Base-by-base conservation (phyloP, 2,329 filamentous ascomycete genomes). In the Sclerotinia borealis region DNA sequence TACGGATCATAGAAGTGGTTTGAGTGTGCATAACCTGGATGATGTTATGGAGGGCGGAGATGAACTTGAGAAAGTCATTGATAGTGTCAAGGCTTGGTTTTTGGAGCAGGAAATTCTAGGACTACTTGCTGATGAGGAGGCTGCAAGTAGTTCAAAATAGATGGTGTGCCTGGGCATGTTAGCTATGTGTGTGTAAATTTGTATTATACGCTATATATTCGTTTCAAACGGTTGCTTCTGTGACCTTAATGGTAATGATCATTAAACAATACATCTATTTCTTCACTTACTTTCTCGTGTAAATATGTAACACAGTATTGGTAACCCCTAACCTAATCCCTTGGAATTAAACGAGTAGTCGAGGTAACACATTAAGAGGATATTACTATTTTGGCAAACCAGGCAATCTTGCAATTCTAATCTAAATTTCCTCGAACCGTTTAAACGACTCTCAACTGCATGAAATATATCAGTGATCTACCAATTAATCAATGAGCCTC, bases 1-100 rank as follows among this genome's bases (percentile, higher is more conserved):
- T 58, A 90, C 88, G 17, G 88, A 91, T 76, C 88, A 91, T 75
- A 78, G 88, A 52, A 89, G 85, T 73, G 87, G 87, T 10, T 76
- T 83, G 29, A 89, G 85, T 61, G 77, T 88, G 56, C 82, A 88
- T 70, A 84, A 88, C 72, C 75, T 91, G 47, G 83, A 86, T 66
- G 82, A 84, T 73, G 82, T 90, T 31, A 81, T 91, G 72, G 82
- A 83, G 49, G 88, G 88, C 4, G 87, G 86, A 4, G 77, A 83
- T 59, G 83, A 80, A 3, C 76, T 91, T 59, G 85, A 88, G 49
- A 81, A 79, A 54, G 79, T 90, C 63, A 90, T 91, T 82, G 81
- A 86, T 39, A 89, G 86, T 71, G 88, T 90, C 31, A 81, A 81
- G 67, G 78, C 75, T 51, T 91, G 88, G 88, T 79, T 89, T 71